A percentile compares a stretch with the other conserved stretches of the same genome.
These are phyloP conservation scores for Rubia balearica DNA, from an alignment of 305 asterid species.

Conservation along the genomic window DNA sequence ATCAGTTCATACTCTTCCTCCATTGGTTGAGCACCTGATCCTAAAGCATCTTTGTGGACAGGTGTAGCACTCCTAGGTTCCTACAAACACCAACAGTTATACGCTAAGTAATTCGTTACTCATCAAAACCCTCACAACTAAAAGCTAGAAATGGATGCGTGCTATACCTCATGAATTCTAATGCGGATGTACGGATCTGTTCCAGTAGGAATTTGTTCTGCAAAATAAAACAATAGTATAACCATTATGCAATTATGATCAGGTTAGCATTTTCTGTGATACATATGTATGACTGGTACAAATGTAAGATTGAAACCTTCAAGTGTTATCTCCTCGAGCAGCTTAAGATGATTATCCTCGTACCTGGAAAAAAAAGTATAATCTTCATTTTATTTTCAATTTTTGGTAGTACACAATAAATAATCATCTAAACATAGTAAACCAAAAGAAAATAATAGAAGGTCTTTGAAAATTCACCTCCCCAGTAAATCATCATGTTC, in stretches of 20 bases:
- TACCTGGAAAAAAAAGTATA: slow-evolving; percentile 32
- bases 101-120: not conserved
- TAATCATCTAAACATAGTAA: slow-evolving; percentile 12
- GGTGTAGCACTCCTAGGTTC: slow-evolving; percentile 27
- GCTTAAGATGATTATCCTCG: slow-evolving; percentile 55
- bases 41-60: slow-evolving; percentile 27
- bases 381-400: not conserved
- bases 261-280: not conserved
- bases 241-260: not conserved
- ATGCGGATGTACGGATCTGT: slow-evolving; percentile 53
- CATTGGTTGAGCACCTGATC: slow-evolving; percentile 35
- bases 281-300: not conserved
- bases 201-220: slow-evolving; percentile 77
- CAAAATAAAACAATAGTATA: slow-evolving; percentile 15
- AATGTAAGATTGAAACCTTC: slow-evolving; percentile 35
- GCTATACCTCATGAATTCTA: slow-evolving; percentile 54
- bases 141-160: slow-evolving; percentile 8
- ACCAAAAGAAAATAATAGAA: not conserved
- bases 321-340: slow-evolving; percentile 60
- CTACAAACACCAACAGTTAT: slow-evolving; percentile 22
- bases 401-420: not conserved
- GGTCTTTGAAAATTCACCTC: slow-evolving; percentile 34
- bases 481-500: slow-evolving; percentile 31
- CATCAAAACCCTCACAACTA: not conserved
- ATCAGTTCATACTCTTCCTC: slow-evolving; percentile 57